Base-by-base conservation (phyloP, 345 rosid species). In the Salix arbutifolia region DNA sequence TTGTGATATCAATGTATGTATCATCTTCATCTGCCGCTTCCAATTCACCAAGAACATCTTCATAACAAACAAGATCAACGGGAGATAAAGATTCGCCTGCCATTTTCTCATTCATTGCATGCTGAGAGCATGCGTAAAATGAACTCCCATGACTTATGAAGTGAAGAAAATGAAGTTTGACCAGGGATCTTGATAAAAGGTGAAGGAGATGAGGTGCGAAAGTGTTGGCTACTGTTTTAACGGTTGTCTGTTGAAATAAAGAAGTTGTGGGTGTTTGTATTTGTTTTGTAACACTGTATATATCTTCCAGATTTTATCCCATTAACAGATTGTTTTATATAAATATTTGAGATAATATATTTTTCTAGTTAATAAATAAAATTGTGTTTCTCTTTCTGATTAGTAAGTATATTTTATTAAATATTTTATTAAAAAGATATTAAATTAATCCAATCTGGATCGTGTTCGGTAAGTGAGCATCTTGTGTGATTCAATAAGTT, bases 41-140 rank as follows among this genome's bases (percentile, higher is more conserved):
- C 40, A 50, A 72, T 65, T 83, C 87, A 31, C 37, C 74, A 67
- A 65, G 75, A n/a, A 46, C 37, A 69, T 79, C 78, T 80, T 84
- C 91, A 70, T 69, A 77, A 74, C 86, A 79, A 28, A 82, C 85
- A 69, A 87, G 81, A 65, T 80, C 80, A 37, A 81, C 73, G 69
- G 62, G 42, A 46, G 83, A 80, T 67, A 69, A 79, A 31, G 83
- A 78, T 56, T 72, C 80, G 25, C 67, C 79, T 4, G 80, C 82
- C 87, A 82, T 86, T 50, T 70, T 35, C 31, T 18, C 44, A 48
- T 11, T 26, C 17, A 48, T 18, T 10, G 12, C 64, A 26, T 40
- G 37, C 25, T 56, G 64, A n/a, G 64, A 58, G 64, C 64, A n/a
- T 58, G 26, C 23, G 64, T 4, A 4, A 58, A 58, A 58, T 48